phyloP scores from a whole-genome alignment of 768 basidiomycete species.

The Auriscalpium orientale region DNA sequence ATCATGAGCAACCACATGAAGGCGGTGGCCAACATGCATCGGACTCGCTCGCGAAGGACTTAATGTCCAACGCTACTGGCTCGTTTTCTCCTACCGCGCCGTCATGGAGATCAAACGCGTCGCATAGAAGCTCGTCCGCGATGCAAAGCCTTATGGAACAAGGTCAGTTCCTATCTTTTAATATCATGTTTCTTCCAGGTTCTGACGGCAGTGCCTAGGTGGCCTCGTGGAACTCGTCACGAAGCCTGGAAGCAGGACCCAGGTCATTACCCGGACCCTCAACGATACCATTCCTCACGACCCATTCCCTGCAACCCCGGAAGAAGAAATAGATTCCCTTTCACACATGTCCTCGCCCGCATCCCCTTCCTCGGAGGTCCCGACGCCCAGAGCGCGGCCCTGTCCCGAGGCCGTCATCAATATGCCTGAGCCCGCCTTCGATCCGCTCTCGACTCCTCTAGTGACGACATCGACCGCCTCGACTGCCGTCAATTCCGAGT shows the following conservation, averaged over 20 bases:
- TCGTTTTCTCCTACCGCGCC: neutral
- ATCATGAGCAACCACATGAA: neutral
- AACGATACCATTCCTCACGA: conserved; percentile 22
- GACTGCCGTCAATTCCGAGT: neutral
- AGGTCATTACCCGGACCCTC: conserved; percentile 35
- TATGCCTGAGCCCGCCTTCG: neutral
- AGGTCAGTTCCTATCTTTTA: conserved; percentile 24
- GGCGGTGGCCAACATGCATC: neutral
- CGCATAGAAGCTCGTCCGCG: conserved; percentile 27
- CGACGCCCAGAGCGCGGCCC: neutral
- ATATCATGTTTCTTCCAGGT: neutral
- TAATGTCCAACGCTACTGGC: conserved; percentile 5
- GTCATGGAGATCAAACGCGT: neutral
- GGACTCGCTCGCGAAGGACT: neutral
- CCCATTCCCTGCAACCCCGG: neutral
- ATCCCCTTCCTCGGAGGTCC: neutral
- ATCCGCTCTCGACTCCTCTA: neutral
- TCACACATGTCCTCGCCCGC: conserved; percentile 25
- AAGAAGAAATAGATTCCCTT: conserved; percentile 14
- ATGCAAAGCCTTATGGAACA: conserved; percentile 66
- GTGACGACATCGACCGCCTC: neutral
- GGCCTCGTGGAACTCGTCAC: conserved; percentile 52
- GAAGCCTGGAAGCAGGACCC: conserved; percentile 27
- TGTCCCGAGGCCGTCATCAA: conserved; percentile 7
- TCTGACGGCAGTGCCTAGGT: conserved; percentile 26